Conservation (phyloP, 2,329 filamentous ascomycete species). For the Rhexocercosporidium sp. region DNA sequence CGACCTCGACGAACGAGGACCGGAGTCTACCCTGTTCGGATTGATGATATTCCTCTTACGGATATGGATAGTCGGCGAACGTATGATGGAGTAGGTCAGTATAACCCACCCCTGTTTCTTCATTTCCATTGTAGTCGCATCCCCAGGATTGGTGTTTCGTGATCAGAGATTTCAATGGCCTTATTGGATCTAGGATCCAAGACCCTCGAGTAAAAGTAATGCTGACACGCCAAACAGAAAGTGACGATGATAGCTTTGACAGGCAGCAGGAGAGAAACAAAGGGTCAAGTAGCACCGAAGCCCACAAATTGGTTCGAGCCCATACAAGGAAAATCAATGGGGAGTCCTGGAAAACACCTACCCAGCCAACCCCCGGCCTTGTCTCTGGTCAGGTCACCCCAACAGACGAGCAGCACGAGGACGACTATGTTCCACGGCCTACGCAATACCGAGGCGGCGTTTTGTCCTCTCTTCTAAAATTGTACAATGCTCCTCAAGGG, state of each 20-base stretch:
- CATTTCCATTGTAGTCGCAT: no score
- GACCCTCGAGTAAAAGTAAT: neutral
- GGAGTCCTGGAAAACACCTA: constrained; percentile 28
- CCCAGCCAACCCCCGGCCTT: constrained; percentile 28
- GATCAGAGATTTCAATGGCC: no score
- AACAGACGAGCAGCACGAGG: constrained; percentile 50
- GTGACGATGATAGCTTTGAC: constrained; percentile 35
- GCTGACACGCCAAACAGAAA: neutral
- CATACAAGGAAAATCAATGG: constrained; percentile 43
- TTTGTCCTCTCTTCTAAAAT: constrained; percentile 72
- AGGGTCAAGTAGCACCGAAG: constrained; percentile 45
- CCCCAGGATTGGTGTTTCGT: no score
- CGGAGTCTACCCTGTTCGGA: constrained; percentile 33
- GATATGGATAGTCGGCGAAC: constrained; percentile 35
- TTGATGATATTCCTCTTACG: constrained; percentile 42
- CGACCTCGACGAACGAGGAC: constrained; percentile 12
- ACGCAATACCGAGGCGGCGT: constrained; percentile 74
- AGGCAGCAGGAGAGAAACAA: constrained; percentile 27
- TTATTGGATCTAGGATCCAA: neutral
- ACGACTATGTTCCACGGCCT: constrained; percentile 70
- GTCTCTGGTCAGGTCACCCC: constrained; percentile 54
- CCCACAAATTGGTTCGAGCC: constrained; percentile 49
- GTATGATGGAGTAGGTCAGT: constrained; percentile 31
- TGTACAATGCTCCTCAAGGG: constrained; percentile 61
- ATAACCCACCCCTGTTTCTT: no score